These are phyloP conservation scores for Talaromyces liani DNA, from an alignment of 495 filamentous ascomycete genomes.

Conservation along the genomic window DNA sequence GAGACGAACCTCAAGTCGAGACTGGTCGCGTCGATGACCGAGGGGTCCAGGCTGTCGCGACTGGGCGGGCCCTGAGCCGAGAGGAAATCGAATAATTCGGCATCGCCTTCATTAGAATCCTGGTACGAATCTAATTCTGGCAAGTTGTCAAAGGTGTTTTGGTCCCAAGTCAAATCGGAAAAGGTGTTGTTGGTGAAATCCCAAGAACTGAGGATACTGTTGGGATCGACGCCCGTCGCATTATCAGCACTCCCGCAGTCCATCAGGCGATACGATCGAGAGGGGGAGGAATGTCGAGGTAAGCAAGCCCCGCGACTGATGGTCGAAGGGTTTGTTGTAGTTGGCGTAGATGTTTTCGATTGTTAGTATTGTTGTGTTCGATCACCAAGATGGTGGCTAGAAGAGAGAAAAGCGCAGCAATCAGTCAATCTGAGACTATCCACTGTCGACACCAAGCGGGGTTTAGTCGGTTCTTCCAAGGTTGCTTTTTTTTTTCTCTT, in stretches of 20 bases:
- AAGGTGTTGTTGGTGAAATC: constrained; percentile 16
- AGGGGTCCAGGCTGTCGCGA: constrained; percentile 11
- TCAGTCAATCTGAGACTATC: background rate
- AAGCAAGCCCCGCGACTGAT: background rate
- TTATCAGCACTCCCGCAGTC: constrained; percentile 35
- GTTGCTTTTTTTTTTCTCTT: background rate
- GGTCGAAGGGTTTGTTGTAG: background rate
- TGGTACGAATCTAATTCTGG: constrained; percentile 40
- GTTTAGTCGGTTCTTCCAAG: background rate
- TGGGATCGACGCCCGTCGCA: constrained; percentile 43
- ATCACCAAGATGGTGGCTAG: background rate
- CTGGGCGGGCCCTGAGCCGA: constrained; percentile 25
- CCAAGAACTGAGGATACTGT: constrained; percentile 37
- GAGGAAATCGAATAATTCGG: constrained; percentile 30
- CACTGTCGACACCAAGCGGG: background rate
- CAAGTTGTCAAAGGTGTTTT: constrained; percentile 30
- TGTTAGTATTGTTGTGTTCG: background rate
- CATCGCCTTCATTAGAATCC: constrained; percentile 35
- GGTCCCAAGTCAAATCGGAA: constrained; percentile 35
- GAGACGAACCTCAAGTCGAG: constrained; percentile 14
- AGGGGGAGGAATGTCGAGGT: background rate
- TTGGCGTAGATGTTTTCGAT: background rate
- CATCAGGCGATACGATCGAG: constrained; percentile 18
- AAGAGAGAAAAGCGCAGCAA: background rate
- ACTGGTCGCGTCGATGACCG: constrained; percentile 18